Conservation (phyloP, 352 stramenopile species). For the Phytophthora cactorum region DNA sequence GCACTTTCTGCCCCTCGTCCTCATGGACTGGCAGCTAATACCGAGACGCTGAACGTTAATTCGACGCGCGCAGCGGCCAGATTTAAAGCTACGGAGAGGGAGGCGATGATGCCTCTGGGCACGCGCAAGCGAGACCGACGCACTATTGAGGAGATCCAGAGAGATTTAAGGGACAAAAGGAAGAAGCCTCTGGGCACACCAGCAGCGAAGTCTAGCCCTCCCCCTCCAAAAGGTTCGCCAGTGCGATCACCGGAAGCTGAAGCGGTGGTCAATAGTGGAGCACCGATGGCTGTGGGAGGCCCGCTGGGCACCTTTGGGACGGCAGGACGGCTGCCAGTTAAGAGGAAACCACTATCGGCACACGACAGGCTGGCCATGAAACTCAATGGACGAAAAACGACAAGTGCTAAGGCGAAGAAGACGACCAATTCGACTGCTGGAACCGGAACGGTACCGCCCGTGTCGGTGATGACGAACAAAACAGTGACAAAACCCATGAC, state of each 20-base stretch:
- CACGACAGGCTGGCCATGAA: slow-evolving; percentile 79
- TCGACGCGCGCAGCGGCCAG: slow-evolving; percentile 67
- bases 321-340: slow-evolving; percentile 41
- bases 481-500: slow-evolving; percentile 35
- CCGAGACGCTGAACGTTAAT: slow-evolving; percentile 74
- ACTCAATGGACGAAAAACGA: slow-evolving; percentile 63
- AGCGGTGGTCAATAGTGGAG: slow-evolving; percentile 38
- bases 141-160: slow-evolving; percentile 90
- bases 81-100: slow-evolving; percentile 55
- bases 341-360: slow-evolving; percentile 75
- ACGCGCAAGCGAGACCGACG: slow-evolving; percentile 87
- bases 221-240: slow-evolving; percentile 60
- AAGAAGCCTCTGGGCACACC: slow-evolving; percentile 43
- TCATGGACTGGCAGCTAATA: slow-evolving; percentile 38
- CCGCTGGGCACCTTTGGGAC: slow-evolving; percentile 63
- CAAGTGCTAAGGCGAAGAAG: slow-evolving; percentile 61
- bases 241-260: slow-evolving; percentile 72
- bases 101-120: slow-evolving; percentile 76
- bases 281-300: slow-evolving; percentile 51
- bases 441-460: slow-evolving; percentile 51
- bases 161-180: slow-evolving; percentile 77
- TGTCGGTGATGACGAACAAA: slow-evolving; percentile 59
- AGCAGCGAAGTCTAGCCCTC: slow-evolving; percentile 55
- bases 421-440: slow-evolving; percentile 11
- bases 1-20: slow-evolving; percentile 39